Evolutionary conservation across 2,329 filamentous ascomycete genomes (phyloP).

Genomic region (Aspergillus pseudoviridinutans): DNA sequence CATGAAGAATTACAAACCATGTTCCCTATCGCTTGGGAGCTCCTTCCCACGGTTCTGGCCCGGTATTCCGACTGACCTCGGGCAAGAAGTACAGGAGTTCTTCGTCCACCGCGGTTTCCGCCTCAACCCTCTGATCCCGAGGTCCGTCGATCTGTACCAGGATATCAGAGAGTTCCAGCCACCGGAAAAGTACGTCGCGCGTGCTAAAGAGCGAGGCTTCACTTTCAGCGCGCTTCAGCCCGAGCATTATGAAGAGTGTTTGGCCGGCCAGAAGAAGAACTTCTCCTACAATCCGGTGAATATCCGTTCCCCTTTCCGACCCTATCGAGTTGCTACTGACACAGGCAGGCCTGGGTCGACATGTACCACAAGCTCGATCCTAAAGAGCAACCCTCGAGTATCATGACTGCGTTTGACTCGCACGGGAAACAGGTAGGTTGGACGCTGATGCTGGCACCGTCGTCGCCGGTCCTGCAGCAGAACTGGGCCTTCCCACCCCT

Average conservation of each 20-base stretch:
- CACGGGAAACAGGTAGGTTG: constrained; percentile 40
- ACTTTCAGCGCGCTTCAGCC: constrained; percentile 35
- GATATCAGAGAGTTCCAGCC: constrained; percentile 35
- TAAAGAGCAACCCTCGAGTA: constrained; percentile 33
- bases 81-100: constrained; percentile 33
- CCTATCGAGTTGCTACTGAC: neutral
- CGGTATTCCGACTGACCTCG: constrained; percentile 39
- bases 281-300: constrained; percentile 36
- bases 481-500: constrained; percentile 42
- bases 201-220: constrained; percentile 32
- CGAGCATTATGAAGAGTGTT: constrained; percentile 37
- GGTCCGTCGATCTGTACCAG: constrained; percentile 39
- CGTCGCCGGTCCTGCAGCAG: constrained; percentile 25
- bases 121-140: constrained; percentile 19
- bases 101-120: constrained; percentile 41
- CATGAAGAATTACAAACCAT: constrained; percentile 20
- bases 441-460: constrained; percentile 42
- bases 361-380: constrained; percentile 37
- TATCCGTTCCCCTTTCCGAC: neutral
- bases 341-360: constrained; percentile 38
- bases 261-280: constrained; percentile 37
- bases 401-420: constrained; percentile 41
- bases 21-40: constrained; percentile 24
- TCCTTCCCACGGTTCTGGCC: constrained; percentile 46
- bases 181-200: constrained; percentile 32